Base-by-base conservation (phyloP, 352 stramenopile species). In the Peronospora belbahrii region DNA sequence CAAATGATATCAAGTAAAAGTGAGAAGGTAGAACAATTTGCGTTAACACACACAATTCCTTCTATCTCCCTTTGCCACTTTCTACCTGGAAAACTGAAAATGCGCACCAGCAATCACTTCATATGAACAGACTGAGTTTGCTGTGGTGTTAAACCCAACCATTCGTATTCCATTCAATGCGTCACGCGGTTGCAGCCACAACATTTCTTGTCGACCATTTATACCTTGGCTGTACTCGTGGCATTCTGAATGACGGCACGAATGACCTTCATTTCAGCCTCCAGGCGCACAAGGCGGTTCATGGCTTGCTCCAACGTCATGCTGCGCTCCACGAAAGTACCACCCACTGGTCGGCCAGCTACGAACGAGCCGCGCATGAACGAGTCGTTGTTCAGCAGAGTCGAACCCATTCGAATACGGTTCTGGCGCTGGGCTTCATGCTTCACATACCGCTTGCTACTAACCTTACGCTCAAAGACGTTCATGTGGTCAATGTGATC, bases 351-450 rank as follows among this genome's bases (percentile, higher is more conserved):
- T 18, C 79, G 79, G 14, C 79, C 79, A 2, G 77, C 72, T 9
- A 91, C 74, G 47, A 88, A 91, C 24, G 79, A 91, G 48, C 84
- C 79, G 33, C 72, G 72, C 40, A 88, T 76, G 24, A 73, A 79
- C 41, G 72, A 80, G 22, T 88, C 72, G 49, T 72, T 70, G 43
- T 69, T 68, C 28, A 78, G 44, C 24, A 85, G 72, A 3, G 73
- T 69, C 15, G 76, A 70, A 28, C 75, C 77, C 48, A 92, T 77
- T 17, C 74, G 70, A 40, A 92, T 83, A 20, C 81, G 77, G 60
- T 92, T 92, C 55, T 81, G 63, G 39, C 81, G 74, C 46, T 88
- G 65, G 3, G 70, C 70, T 52, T 88, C 81, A 17, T 77, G 62
- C 45, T 66, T 64, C 20, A 70, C 53, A 44, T 66, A 85, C 49